phyloP scores from a whole-genome alignment of 192 early-diverging fungal genomes.

The Coemansia sp. region DNA sequence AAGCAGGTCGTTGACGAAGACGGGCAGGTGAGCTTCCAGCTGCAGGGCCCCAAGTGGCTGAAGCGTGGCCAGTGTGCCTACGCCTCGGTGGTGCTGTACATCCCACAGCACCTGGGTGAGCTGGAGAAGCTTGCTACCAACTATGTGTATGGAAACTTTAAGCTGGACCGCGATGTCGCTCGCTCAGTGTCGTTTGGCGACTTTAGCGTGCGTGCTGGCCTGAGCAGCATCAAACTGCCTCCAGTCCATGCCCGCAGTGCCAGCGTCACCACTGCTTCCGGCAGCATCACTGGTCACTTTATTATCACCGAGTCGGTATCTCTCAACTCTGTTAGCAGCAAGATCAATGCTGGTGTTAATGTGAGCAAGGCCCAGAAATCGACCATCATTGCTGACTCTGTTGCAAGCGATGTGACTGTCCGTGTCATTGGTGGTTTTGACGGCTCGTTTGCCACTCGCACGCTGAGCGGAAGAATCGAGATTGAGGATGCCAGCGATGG shows the following conservation, averaged over 20 bases:
- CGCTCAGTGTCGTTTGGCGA: constrained; percentile 29
- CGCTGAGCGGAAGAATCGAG: constrained; percentile 26
- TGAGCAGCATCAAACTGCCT: constrained; percentile 29
- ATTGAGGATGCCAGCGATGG: constrained; percentile 49
- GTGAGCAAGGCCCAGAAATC: constrained; percentile 36
- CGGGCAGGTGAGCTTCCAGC: constrained; percentile 28
- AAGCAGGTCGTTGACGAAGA: constrained; percentile 19
- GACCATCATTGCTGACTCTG: constrained; percentile 24
- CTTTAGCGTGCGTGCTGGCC: constrained; percentile 34
- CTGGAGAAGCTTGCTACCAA: constrained; percentile 23
- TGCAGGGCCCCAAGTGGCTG: constrained; percentile 45
- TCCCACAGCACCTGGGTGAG: constrained; percentile 22
- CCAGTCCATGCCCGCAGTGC: constrained; percentile 27
- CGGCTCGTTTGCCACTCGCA: constrained; percentile 32
- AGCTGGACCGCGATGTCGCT: constrained; percentile 32
- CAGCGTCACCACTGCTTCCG: constrained; percentile 31
- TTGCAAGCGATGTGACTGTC: constrained; percentile 27
- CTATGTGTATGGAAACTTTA: constrained; percentile 41
- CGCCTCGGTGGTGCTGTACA: constrained; percentile 30
- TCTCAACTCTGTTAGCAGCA: constrained; percentile 35
- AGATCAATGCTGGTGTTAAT: constrained; percentile 38
- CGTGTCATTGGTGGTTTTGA: constrained; percentile 45
- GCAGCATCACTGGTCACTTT: constrained; percentile 35
- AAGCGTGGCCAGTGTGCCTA: constrained; percentile 35
- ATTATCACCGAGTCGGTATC: constrained; percentile 15